Percentiles rank a stretch among this genome's conserved stretches.
phyloP scores from a whole-genome alignment of 371 early-diverging fungal species.

The Mucor circinelloides region DNA sequence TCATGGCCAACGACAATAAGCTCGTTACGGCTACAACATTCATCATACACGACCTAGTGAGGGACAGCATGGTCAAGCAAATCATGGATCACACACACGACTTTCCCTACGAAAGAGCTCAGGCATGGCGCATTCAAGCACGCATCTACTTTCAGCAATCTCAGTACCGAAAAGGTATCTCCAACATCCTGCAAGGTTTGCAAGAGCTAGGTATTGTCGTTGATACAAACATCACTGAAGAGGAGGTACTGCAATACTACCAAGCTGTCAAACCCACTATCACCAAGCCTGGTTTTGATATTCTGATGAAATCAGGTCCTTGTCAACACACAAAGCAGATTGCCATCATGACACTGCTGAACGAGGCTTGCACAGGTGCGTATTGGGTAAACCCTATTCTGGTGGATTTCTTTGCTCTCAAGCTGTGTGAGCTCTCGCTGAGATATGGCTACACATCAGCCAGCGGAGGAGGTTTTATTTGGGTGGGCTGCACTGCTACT shows the following conservation, averaged over 20 bases:
- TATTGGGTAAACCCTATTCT: constrained; percentile 42
- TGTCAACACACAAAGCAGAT: constrained; percentile 28
- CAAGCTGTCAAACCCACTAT: constrained; percentile 20
- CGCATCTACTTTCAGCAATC: constrained; percentile 38
- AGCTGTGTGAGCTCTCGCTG: constrained; percentile 42
- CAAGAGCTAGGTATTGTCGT: constrained; percentile 29
- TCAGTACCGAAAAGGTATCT: constrained; percentile 35
- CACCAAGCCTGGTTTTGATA: constrained; percentile 25
- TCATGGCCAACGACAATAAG: not conserved
- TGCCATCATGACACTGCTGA: constrained; percentile 38
- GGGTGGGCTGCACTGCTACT: constrained; percentile 40
- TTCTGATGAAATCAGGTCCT: constrained; percentile 13
- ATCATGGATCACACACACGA: constrained; percentile 33
- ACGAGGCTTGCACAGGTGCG: constrained; percentile 46
- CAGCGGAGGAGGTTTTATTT: constrained; percentile 44
- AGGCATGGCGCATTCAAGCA: constrained; percentile 41
- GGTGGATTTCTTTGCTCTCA: constrained; percentile 38
- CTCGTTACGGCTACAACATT: not conserved
- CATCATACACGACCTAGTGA: not conserved
- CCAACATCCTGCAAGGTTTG: constrained; percentile 35
- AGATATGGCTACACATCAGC: constrained; percentile 35
- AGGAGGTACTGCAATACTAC: constrained; percentile 17
- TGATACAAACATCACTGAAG: constrained; percentile 14
- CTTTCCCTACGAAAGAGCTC: constrained; percentile 36
- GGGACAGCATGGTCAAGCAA: constrained; percentile 19